A percentile compares a stretch with the other conserved stretches of the same genome.
These are phyloP conservation scores for Puccinellia tenuiflora DNA, from an alignment of 176 grass and related monocot genomes.

Conservation along the genomic window DNA sequence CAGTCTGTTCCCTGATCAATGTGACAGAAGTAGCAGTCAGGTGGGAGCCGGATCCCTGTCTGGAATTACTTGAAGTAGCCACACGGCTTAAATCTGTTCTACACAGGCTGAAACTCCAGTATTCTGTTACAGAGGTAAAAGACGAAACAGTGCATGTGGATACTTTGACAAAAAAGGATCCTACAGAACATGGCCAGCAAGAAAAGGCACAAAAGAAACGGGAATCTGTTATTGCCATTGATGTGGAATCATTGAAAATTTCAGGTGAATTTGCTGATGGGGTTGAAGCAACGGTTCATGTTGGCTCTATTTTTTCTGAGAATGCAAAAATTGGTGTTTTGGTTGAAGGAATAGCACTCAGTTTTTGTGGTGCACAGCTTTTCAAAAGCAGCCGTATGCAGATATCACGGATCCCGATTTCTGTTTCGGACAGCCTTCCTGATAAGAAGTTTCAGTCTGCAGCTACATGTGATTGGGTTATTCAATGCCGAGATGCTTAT, in stretches of 20 bases:
- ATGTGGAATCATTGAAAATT: constrained; percentile 85
- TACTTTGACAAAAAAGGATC: constrained; percentile 37
- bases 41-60: constrained; percentile 86
- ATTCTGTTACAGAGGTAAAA: constrained; percentile 55
- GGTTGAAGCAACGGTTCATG: constrained; percentile 72
- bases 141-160: constrained; percentile 55
- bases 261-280: constrained; percentile 88
- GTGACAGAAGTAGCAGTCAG: constrained; percentile 65
- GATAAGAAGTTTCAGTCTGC: constrained; percentile 65
- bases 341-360: constrained; percentile 66
- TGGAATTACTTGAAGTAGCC: constrained; percentile 67
- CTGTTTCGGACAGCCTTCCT: constrained; percentile 46
- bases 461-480: constrained; percentile 78
- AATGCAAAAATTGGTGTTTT: constrained; percentile 96
- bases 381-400: constrained; percentile 79
- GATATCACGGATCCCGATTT: constrained; percentile 80
- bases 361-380: constrained; percentile 61
- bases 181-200: constrained; percentile 36
- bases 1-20: constrained; percentile 77
- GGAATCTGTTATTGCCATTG: constrained; percentile 85
- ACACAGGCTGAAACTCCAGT: constrained; percentile 56
- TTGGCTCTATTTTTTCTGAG: constrained; percentile 94
- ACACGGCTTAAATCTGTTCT: constrained; percentile 68
- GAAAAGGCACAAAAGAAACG: constrained; percentile 65
- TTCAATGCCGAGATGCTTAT: constrained; percentile 77